Evolutionary conservation across 495 filamentous ascomycete genomes (phyloP), one percentile per base, ranked within the genome.

Genomic region (Sordaria brevicollis): DNA sequence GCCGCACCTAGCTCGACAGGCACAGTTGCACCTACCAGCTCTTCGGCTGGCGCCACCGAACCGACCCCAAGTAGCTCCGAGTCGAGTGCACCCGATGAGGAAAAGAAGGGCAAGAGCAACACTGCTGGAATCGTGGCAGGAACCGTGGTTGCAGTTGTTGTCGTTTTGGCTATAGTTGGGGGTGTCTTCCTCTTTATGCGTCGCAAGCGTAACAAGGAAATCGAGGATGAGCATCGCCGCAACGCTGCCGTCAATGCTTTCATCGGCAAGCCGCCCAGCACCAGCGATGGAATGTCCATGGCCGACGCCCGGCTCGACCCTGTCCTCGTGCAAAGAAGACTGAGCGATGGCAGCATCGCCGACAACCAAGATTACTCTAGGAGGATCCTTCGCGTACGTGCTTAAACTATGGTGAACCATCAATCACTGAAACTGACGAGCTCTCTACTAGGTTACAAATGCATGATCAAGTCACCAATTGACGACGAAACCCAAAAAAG

Each of bases 351-450:
- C 74, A 97, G 94, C 81, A 98, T 99, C 77, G 94, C 94, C 74
- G 96, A 99, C 78, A 95, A 97, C 81, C 89, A 96, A 79, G 95
- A 98, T 80, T 99, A 97, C 81, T 97, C 95, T 70, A 88, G 95
- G 79, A 91, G 91, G 76, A 97, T 99, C 79, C 85, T 99, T 77
- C 92, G 95, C 89, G 95, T 95, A 83, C 69, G 86, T 80, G 4
- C n/a, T n/a, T n/a, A n/a, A n/a, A n/a, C n/a, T n/a, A n/a, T n/a
- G n/a, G n/a, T n/a, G n/a, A n/a, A n/a, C n/a, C n/a, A n/a, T n/a
- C n/a, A n/a, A n/a, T n/a, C n/a, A n/a, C n/a, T n/a, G n/a, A n/a
- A n/a, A 74, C 81, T 81, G 73, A 83, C 71, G 35, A 0, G 11
- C 35, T 36, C 29, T 0, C 70, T 0, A 62, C 33, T 62, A 87